Base-by-base conservation (phyloP, 176 grass and related monocot genomes). In the Hordeum marinum region DNA sequence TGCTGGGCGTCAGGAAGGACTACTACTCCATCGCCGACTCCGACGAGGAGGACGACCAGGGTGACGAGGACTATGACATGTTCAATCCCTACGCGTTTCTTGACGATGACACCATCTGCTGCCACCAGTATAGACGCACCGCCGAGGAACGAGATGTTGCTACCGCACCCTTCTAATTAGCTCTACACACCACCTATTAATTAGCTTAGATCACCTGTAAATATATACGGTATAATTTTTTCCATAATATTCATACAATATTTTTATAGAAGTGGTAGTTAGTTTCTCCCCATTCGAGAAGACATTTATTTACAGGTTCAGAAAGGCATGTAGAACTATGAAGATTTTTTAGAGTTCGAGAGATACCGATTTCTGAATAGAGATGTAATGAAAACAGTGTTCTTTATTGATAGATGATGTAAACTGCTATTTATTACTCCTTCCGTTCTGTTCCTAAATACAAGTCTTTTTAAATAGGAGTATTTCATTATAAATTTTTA, bases 1-100 rank as follows among this genome's bases (percentile, higher is more conserved):
- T 74, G 71, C 71, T 74, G 24, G 71, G 71, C 71, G 71, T 74
- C 71, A 48, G 71, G 71, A 74, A 18, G 42, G 45, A 1, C n/a
- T n/a, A n/a, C n/a, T n/a, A n/a, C 23, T 27, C 24, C 71, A 74
- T 72, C 37, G 42, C 41, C 7, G 71, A 74, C 42, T 74, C 7
- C 13, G 71, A 32, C 5, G 63, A 74, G 0, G 71, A 74, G 0
- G 24, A 73, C 23, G 66, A 35, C 15, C 36, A 41, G 11, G 39
- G 4, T 7, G n/a, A 46, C 23, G 12, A 73, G 0, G 70, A 72
- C 12, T 41, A 72, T 0, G 69, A 74, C 42, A 1, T 27, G 71
- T 74, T 74, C 0, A 29, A 48, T 8, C 71, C 71, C 13, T 42
- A 48, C 71, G 71, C 24, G 71, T 74, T 74, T 48, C 70, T 13